phyloP scores from a whole-genome alignment of 495 filamentous ascomycete species.

The Rusavskia elegans region DNA sequence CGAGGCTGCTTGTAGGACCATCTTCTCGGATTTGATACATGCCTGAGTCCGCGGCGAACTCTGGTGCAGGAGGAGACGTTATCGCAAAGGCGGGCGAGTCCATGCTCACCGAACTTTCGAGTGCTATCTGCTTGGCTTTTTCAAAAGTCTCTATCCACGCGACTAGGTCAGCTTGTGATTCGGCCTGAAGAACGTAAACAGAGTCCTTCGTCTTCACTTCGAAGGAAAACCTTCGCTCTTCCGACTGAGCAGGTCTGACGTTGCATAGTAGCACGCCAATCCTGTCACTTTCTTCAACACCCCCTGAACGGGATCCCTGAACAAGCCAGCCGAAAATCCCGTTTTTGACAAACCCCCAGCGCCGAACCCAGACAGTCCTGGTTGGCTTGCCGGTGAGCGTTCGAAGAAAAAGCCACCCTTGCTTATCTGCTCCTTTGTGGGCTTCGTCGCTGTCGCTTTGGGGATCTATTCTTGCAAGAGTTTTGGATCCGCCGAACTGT shows the following conservation, averaged over 20 bases:
- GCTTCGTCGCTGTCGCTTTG: conserved; percentile 20
- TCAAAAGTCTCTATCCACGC: conserved; percentile 92
- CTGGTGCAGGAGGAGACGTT: conserved; percentile 70
- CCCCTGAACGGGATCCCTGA: conserved; percentile 68
- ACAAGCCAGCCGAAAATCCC: conserved; percentile 93
- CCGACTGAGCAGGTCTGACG: conserved; percentile 74
- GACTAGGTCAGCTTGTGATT: conserved; percentile 74
- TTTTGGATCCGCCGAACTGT: conserved; percentile 61
- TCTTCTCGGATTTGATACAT: conserved; percentile 38
- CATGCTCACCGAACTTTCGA: conserved; percentile 58
- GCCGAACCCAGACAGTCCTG: conserved; percentile 67
- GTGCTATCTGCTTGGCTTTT: conserved; percentile 75
- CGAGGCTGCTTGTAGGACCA: conserved; percentile 27
- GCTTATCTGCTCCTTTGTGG: conserved; percentile 49
- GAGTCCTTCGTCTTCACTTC: conserved; percentile 97
- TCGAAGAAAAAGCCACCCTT: conserved; percentile 83
- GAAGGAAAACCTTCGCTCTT: conserved; percentile 92
- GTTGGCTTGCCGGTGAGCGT: conserved; percentile 77
- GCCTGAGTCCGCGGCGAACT: conserved; percentile 59
- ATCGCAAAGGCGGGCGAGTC: conserved; percentile 77
- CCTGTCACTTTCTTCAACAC: conserved; percentile 88
- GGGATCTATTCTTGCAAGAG: conserved; percentile 39
- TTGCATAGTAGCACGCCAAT: conserved; percentile 91
- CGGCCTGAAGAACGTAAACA: conserved; percentile 77
- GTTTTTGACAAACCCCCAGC: conserved; percentile 91